Base-by-base conservation (phyloP, 441 rosid species). In the Gossypium schwendimanii region DNA sequence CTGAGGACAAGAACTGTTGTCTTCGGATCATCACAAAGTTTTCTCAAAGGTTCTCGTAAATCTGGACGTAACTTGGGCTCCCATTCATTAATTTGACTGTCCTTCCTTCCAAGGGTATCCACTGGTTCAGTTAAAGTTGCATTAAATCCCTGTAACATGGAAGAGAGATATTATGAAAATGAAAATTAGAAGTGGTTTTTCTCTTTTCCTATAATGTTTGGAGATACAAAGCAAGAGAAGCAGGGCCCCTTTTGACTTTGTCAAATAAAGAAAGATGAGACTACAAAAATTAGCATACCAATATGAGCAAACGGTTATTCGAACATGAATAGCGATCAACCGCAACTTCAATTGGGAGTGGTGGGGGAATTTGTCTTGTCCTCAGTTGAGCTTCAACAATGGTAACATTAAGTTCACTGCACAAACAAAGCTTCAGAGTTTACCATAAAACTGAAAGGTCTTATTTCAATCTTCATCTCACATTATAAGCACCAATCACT, bases 341-440 rank as follows among this genome's bases (percentile, higher is more conserved):
- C 7, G 96, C 86, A 26, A 36, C 74, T 77, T 79, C 68, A 24
- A 80, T 63, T 12, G 96, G 96, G 83, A 90, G 89, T 17, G 74
- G 20, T 33, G 96, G 96, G 10, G 87, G 91, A 73, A 85, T 80
- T 79, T 88, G 90, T 75, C 77, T 81, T 68, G 91, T 88, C 71
- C 96, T 86, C 67, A 88, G 76, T 79, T 88, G 91, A 57, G 96
- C 93, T 82, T 90, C 93, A 20, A 88, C 91, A 54, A 88, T 68
- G 28, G 93, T 90, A 63, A 88, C 96, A 81, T 90, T 87, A 74
- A 88, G 89, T 83, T 90, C 93, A 77, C 96, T 90, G 70, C 77
- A 83, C 2, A 41, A 65, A 63, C 15, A 54, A 74, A 41, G 39
- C 14, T 66, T 44, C 15, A 45, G 14, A 50, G 54, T 50, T 12